These are phyloP conservation scores for Dactylellina parvicollis DNA, from an alignment of 2,329 filamentous ascomycete genomes.

Conservation along the genomic window DNA sequence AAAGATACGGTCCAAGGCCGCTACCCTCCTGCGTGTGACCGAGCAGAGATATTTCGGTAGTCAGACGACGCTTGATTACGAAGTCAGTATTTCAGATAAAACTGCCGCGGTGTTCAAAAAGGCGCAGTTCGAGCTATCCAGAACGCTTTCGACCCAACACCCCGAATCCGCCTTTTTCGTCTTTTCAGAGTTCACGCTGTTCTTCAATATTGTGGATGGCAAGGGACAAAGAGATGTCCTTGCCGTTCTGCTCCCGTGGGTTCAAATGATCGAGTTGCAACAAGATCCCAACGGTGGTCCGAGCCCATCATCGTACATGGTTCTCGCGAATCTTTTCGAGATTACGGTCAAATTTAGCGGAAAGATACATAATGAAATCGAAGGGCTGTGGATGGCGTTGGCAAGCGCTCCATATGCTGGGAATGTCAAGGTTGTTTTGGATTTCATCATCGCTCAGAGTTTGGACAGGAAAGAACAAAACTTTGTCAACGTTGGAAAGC, in stretches of 20 bases:
- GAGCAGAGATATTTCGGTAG: constrained; percentile 85
- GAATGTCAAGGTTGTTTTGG: constrained; percentile 91
- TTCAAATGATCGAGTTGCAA: constrained; percentile 91
- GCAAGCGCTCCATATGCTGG: constrained; percentile 91
- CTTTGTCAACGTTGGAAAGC: constrained; percentile 97
- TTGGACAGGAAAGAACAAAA: constrained; percentile 95
- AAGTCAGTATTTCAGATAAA: constrained; percentile 98
- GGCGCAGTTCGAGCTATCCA: constrained; percentile 95
- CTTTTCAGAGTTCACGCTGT: constrained; percentile 93
- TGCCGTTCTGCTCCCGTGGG: constrained; percentile 93
- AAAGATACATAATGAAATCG: constrained; percentile 92
- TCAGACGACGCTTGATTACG: constrained; percentile 94
- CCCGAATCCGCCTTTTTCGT: constrained; percentile 89
- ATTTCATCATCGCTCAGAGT: constrained; percentile 95
- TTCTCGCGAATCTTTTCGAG: constrained; percentile 92
- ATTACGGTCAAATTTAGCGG: constrained; percentile 93
- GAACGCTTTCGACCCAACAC: constrained; percentile 86
- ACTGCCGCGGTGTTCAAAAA: constrained; percentile 98
- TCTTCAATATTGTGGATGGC: constrained; percentile 86
- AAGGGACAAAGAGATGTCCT: constrained; percentile 92
- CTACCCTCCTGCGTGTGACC: constrained; percentile 78
- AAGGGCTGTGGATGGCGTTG: constrained; percentile 95
- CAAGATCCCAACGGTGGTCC: constrained; percentile 91
- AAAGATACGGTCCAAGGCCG: constrained; percentile 87
- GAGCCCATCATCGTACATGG: constrained; percentile 90